Base-by-base conservation (phyloP, 495 filamentous ascomycete species). In the Pseudevernia furfuracea region DNA sequence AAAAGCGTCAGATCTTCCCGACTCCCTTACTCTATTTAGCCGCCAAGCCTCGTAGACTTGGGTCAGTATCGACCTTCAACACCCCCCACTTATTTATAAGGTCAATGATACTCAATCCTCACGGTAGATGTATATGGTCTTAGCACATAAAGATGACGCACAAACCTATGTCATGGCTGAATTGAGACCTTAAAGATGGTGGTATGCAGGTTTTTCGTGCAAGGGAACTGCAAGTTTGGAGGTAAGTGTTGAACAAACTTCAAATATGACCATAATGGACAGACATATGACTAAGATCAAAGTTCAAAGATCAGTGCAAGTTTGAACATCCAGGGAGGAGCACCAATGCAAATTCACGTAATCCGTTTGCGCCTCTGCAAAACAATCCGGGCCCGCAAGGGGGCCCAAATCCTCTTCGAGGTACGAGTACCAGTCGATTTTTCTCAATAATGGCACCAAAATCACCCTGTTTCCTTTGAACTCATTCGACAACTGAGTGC, bases 221-320 rank as follows among this genome's bases (percentile, higher is more conserved):
- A 86, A 73, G 89, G 89, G 53, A 80, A 81, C 59, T 96, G 91
- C 79, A 85, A 79, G 69, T 87, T 81, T 71, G 91, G 90, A 70
- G 77, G 81, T 80, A 75, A 41, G n/a, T n/a, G 4, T 19, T n/a
- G 58, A n/a, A 25, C 38, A 9, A 21, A 12, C 14, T 43, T 25
- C 8, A 34, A 1, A 37, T 1, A 32, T 11, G 59, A 19, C 4
- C 48, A n/a, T n/a, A n/a, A n/a, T n/a, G n/a, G n/a, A n/a, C 30
- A 0, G 37, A 59, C 61, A 56, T 37, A 52, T 74, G 67, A 75
- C 53, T 11, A 9, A 23, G 37, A 9, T 59, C 10, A 60, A 85
- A 55, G 84, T 7, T 59, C 10, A 60, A 85, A 55, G 84, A 82
- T 49, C 71, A 72, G 17, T 87, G 84, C 73, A 79, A 71, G 63